Conservation (phyloP, 257 asterid genomes). For the Nemophila menziesii region DNA sequence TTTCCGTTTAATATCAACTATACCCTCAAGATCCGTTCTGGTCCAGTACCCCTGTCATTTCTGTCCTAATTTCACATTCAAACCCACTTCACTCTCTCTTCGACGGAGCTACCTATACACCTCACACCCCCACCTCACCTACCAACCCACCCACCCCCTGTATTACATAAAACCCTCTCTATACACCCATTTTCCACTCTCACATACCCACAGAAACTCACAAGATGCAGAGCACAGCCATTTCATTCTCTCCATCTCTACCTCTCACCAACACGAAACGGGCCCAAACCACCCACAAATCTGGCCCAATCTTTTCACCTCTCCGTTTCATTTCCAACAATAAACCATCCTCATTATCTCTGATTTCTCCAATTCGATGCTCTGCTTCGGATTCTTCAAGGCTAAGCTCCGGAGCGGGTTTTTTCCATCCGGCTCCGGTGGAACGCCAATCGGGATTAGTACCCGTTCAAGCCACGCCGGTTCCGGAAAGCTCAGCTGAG, state of each 20-base stretch:
- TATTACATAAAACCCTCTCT: background rate
- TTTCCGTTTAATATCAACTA: too few species aligned
- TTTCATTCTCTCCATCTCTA: slow-evolving; percentile 45
- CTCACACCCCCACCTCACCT: slow-evolving; percentile 7
- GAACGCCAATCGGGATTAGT: slow-evolving; percentile 14
- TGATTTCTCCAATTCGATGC: slow-evolving; percentile 26
- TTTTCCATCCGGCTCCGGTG: slow-evolving; percentile 22
- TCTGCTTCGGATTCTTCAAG: slow-evolving; percentile 19
- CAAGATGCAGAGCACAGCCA: slow-evolving; percentile 57
- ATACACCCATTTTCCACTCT: background rate
- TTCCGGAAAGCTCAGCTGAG: slow-evolving; percentile 45
- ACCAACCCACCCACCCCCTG: background rate
- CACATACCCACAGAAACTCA: background rate
- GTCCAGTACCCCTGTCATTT: background rate
- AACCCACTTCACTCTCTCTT: slow-evolving; percentile 13
- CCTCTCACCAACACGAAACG: slow-evolving; percentile 19
- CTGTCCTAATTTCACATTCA: background rate
- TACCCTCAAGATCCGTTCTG: too few species aligned
- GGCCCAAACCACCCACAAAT: slow-evolving; percentile 1
- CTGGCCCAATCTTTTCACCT: slow-evolving; percentile 18
- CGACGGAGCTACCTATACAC: slow-evolving; percentile 13
- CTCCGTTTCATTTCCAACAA: background rate
- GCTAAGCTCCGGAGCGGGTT: slow-evolving; percentile 23
- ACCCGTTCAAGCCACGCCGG: slow-evolving; percentile 34
- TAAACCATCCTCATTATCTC: background rate